phyloP scores from a whole-genome alignment of 1,139 yeast genomes.

The Kodamaea suecica region DNA sequence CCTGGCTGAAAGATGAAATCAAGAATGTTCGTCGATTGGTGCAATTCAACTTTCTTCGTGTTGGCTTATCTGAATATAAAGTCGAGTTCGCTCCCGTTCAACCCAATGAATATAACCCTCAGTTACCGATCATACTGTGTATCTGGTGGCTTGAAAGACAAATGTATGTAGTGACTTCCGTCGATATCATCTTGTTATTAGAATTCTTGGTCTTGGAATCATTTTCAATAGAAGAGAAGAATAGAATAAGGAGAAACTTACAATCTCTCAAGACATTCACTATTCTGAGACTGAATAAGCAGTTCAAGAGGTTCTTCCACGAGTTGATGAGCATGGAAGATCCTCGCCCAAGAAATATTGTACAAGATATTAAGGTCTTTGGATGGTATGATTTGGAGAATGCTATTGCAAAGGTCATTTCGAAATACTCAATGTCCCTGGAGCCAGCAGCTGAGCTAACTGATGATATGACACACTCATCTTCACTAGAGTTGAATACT shows the following conservation, averaged over 20 bases:
- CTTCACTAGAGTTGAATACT: no score
- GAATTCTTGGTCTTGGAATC: conserved; percentile 57
- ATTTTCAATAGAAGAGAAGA: conserved; percentile 67
- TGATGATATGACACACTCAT: no score
- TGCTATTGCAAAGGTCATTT: conserved; percentile 60
- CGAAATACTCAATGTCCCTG: conserved; percentile 46
- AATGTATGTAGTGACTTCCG: conserved; percentile 58
- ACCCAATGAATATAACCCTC: conserved; percentile 22
- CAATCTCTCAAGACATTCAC: conserved; percentile 66
- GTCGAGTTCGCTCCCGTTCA: conserved; percentile 26
- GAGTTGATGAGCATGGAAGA: conserved; percentile 61
- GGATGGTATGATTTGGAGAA: conserved; percentile 53
- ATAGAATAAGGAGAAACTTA: conserved; percentile 64
- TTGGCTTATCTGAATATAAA: conserved; percentile 21
- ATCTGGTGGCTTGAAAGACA: conserved; percentile 57
- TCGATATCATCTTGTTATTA: conserved; percentile 57
- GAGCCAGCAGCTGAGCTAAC: no score
- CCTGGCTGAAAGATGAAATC: no score
- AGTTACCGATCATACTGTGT: conserved; percentile 50
- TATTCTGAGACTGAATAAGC: conserved; percentile 48
- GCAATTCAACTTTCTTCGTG: conserved; percentile 8
- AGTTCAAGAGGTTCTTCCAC: conserved; percentile 49
- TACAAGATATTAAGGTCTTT: conserved; percentile 69
- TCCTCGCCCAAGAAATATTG: conserved; percentile 71
- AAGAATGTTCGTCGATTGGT: not conserved